phyloP scores from a whole-genome alignment of 1,284 basidiomycete species.

The Rhodotorula sp. region DNA sequence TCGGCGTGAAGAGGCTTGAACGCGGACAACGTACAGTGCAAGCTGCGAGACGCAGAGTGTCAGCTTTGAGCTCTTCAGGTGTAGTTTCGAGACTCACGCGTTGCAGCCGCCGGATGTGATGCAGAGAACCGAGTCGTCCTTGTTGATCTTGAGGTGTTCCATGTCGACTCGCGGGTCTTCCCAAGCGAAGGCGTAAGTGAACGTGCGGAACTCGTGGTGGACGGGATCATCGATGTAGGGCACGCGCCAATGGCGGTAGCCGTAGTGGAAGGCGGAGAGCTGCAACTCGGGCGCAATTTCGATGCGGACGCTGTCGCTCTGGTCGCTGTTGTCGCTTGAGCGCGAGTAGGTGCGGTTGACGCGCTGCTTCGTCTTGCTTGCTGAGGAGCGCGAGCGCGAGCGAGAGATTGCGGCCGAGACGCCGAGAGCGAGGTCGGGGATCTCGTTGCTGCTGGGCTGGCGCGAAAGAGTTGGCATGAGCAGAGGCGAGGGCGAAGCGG shows the following conservation, averaged over 20 bases:
- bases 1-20: no score
- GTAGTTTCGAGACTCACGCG: constrained; percentile 49
- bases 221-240: constrained; percentile 72
- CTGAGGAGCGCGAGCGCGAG: constrained; percentile 34
- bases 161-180: constrained; percentile 78
- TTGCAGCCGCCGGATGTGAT: constrained; percentile 81
- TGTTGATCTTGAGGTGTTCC: constrained; percentile 61
- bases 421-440: constrained; percentile 33
- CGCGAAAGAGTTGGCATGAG: constrained; percentile 44
- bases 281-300: constrained; percentile 38
- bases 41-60: constrained; percentile 12
- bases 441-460: constrained; percentile 5
- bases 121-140: constrained; percentile 67
- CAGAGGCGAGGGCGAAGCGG: constrained; percentile 51
- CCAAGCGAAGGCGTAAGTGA: constrained; percentile 57
- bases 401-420: constrained; percentile 40
- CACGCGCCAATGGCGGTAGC: constrained; percentile 59
- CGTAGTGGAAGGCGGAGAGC: constrained; percentile 68
- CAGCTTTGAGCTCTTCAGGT: neutral
- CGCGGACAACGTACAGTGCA: constrained; percentile 56
- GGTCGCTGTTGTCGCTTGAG: constrained; percentile 12
- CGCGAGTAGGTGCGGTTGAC: constrained; percentile 19
- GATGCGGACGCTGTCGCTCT: constrained; percentile 33
- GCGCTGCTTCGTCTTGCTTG: constrained; percentile 8
- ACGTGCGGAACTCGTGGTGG: constrained; percentile 67